Percentiles rank a stretch among this genome's conserved stretches.
Evolutionary conservation across 495 filamentous ascomycete species (phyloP).

Genomic region (Rostrohypoxylon terebratum): DNA sequence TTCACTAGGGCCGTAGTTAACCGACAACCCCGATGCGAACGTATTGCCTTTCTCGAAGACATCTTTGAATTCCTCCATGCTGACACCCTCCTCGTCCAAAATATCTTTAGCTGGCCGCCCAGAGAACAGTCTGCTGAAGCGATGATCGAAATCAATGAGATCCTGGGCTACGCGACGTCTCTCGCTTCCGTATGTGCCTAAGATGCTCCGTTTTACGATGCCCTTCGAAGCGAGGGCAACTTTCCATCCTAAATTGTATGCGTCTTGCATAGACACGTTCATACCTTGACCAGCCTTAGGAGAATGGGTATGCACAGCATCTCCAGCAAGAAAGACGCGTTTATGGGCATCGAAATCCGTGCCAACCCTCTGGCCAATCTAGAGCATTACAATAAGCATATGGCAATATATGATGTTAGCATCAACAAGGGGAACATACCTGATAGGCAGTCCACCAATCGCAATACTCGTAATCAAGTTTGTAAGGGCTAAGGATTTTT

Average conservation of each 20-base stretch:
- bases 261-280: constrained; percentile 76
- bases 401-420: not conserved
- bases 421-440: constrained; percentile 65
- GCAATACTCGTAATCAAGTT: constrained; percentile 67
- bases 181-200: constrained; percentile 78
- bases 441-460: constrained; percentile 76
- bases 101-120: constrained; percentile 59
- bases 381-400: not conserved
- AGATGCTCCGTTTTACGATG: constrained; percentile 62
- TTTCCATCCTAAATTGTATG: constrained; percentile 83
- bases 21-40: constrained; percentile 48
- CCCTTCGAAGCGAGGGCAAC: constrained; percentile 69
- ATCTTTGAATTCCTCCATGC: constrained; percentile 59
- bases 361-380: constrained; percentile 80
- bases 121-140: constrained; percentile 63
- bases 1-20: constrained; percentile 44
- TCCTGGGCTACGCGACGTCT: constrained; percentile 75
- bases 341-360: constrained; percentile 70
- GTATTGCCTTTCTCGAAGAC: constrained; percentile 52
- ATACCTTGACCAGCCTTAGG: constrained; percentile 83
- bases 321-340: constrained; percentile 72
- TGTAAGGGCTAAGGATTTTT: constrained; percentile 71
- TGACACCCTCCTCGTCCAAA: constrained; percentile 57
- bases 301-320: constrained; percentile 72
- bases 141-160: constrained; percentile 78